Conservation (phyloP, 441 rosid genomes). For the Eutrema salsugineum region DNA sequence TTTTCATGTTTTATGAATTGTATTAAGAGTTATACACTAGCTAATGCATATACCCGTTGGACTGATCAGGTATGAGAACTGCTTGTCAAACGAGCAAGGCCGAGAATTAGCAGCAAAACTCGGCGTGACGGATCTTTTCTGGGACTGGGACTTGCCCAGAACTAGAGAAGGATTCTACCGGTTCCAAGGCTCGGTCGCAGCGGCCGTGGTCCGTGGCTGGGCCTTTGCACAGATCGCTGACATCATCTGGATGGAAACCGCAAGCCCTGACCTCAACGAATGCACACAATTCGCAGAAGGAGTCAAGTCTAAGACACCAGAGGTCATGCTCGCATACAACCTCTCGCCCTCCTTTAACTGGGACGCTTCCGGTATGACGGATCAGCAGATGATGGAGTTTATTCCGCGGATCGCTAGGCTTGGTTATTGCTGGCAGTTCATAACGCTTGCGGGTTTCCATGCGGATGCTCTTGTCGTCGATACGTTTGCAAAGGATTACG, state of each 20-base stretch:
- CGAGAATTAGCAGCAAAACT: slow-evolving; percentile 62
- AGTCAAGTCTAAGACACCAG: slow-evolving; percentile 62
- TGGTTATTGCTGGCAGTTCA: slow-evolving; percentile 95
- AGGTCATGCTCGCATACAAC: slow-evolving; percentile 84
- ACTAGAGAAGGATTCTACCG: slow-evolving; percentile 94
- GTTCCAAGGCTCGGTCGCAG: slow-evolving; percentile 77
- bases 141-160: slow-evolving; percentile 97
- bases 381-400: slow-evolving; percentile 78
- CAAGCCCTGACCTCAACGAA: slow-evolving; percentile 73
- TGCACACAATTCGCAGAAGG: slow-evolving; percentile 76
- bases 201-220: slow-evolving; percentile 82
- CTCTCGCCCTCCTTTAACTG: slow-evolving; percentile 93
- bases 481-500: slow-evolving; percentile 77
- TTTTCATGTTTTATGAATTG: neutral
- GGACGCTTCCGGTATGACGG: slow-evolving; percentile 91
- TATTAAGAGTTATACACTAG: neutral
- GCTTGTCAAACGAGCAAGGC: slow-evolving; percentile 66
- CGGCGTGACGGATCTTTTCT: slow-evolving; percentile 72
- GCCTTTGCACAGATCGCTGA: slow-evolving; percentile 82
- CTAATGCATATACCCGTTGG: neutral
- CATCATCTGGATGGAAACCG: slow-evolving; percentile 89
- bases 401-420: slow-evolving; percentile 76
- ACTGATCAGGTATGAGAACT: slow-evolving; percentile 46
- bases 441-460: slow-evolving; percentile 90
- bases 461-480: slow-evolving; percentile 84